These are phyloP conservation scores for Ilyonectria destructans DNA, from an alignment of 2,329 filamentous ascomycete species.

Conservation along the genomic window DNA sequence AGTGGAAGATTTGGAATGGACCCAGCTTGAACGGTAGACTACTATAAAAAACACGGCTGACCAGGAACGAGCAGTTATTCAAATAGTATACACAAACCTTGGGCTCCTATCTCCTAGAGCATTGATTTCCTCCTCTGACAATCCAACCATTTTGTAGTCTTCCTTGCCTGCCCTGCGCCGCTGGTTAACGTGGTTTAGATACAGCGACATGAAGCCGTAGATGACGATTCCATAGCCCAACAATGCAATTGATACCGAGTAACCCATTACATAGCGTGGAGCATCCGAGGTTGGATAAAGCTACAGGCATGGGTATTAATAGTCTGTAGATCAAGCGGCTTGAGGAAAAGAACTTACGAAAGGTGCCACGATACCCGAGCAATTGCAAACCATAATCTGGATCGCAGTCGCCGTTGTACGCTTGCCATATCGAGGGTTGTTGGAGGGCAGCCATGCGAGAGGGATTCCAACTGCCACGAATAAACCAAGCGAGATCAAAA, in stretches of 20 bases:
- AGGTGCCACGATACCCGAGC: conserved; percentile 25
- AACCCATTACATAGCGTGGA: conserved; percentile 26
- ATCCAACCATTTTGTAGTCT: conserved; percentile 24
- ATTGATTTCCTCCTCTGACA: conserved; percentile 24
- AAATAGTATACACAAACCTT: conserved; percentile 28
- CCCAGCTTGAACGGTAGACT: background rate
- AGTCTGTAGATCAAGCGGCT: background rate
- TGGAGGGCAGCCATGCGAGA: conserved; percentile 27
- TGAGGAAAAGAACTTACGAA: conserved; percentile 20
- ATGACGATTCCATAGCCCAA: conserved; percentile 24
- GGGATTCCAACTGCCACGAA: conserved; percentile 27
- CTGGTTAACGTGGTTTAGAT: conserved; percentile 24
- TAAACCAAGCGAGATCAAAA: conserved; percentile 26
- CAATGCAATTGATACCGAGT: conserved; percentile 26
- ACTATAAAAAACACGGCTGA: background rate
- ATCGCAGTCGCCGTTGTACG: conserved; percentile 28
- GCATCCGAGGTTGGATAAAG: conserved; percentile 27
- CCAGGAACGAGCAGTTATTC: background rate
- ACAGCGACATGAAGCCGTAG: conserved; percentile 25
- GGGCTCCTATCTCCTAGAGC: conserved; percentile 30
- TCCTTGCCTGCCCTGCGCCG: conserved; percentile 24
- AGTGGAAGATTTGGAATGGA: background rate
- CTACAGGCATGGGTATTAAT: background rate
- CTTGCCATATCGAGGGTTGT: conserved; percentile 33
- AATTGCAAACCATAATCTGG: conserved; percentile 30